Conservation (phyloP, 192 early-diverging fungal species). For the Diversispora epigaea region DNA sequence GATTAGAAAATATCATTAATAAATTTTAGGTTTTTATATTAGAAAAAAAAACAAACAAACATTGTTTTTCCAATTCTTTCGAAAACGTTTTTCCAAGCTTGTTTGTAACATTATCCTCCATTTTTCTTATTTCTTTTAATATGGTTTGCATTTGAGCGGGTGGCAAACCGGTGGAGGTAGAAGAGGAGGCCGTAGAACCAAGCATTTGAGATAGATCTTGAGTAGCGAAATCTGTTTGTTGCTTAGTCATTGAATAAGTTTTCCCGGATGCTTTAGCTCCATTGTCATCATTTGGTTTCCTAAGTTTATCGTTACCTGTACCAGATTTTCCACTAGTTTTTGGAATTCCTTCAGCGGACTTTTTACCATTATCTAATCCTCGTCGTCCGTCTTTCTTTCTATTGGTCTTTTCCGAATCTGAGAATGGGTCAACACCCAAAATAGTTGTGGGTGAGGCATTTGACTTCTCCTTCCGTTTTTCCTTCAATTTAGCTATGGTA, state of each 20-base stretch:
- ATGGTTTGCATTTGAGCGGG: conserved; percentile 15
- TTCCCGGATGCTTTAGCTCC: not conserved
- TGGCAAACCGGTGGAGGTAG: not conserved
- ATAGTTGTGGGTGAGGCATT: conserved; percentile 9
- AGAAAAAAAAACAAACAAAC: conserved; percentile 16
- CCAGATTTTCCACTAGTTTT: conserved; percentile 13
- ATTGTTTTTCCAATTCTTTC: conserved; percentile 37
- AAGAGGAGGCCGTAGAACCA: not conserved
- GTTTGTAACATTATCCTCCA: conserved; percentile 35
- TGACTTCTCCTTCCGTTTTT: conserved; percentile 37
- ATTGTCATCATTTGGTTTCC: not conserved
- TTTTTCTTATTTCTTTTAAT: conserved; percentile 32
- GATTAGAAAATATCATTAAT: not conserved
- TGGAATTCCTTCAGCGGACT: not conserved
- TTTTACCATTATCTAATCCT: conserved; percentile 30
- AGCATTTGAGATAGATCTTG: not conserved
- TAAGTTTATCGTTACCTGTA: conserved; percentile 9
- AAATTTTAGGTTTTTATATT: not conserved
- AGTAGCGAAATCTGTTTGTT: not conserved
- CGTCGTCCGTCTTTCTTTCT: conserved; percentile 8
- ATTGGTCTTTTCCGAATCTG: conserved; percentile 26
- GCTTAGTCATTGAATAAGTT: not conserved
- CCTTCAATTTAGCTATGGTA: conserved; percentile 47
- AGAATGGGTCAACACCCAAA: not conserved
- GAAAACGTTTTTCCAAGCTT: conserved; percentile 31